Percentiles rank a stretch among this genome's conserved stretches.
Conservation (phyloP, 805 yeast genomes). For the Maudiozyma serrabonitensis region DNA sequence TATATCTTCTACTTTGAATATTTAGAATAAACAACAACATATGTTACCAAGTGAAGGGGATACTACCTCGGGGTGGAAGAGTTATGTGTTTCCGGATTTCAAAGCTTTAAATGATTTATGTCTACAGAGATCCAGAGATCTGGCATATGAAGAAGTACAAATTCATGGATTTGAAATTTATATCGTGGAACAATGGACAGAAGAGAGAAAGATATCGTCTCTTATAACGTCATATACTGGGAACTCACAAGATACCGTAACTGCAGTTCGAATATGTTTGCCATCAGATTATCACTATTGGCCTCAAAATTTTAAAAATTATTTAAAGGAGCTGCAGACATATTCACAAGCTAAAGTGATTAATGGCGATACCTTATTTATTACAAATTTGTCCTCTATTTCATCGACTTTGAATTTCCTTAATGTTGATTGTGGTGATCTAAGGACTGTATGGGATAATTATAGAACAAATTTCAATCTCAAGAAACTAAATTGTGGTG, state of each 20-base stretch:
- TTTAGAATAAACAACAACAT: neutral
- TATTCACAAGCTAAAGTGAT: constrained; percentile 61
- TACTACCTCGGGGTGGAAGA: constrained; percentile 6
- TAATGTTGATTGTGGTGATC: constrained; percentile 55
- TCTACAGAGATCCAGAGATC: constrained; percentile 32
- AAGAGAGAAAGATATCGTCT: constrained; percentile 55
- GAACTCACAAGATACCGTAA: constrained; percentile 51
- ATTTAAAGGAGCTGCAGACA: constrained; percentile 55
- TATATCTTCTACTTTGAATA: too few relatives aligned
- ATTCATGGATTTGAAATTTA: constrained; percentile 79
- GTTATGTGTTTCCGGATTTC: constrained; percentile 45
- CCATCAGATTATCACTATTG: constrained; percentile 28
- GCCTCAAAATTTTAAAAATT: constrained; percentile 40
- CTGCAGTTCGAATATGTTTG: constrained; percentile 51
- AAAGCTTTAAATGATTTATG: constrained; percentile 42
- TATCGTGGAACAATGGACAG: constrained; percentile 91
- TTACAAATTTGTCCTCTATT: constrained; percentile 73
- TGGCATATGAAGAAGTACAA: constrained; percentile 36
- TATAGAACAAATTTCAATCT: constrained; percentile 72
- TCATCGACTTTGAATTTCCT: constrained; percentile 67
- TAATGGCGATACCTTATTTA: constrained; percentile 52
- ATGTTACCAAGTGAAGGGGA: neutral
- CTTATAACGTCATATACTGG: constrained; percentile 83
- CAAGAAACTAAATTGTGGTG: constrained; percentile 70
- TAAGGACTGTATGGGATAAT: constrained; percentile 38